Evolutionary conservation across 805 yeast genomes (phyloP), one percentile per base, ranked within the genome.

Genomic region (Candida montana): DNA sequence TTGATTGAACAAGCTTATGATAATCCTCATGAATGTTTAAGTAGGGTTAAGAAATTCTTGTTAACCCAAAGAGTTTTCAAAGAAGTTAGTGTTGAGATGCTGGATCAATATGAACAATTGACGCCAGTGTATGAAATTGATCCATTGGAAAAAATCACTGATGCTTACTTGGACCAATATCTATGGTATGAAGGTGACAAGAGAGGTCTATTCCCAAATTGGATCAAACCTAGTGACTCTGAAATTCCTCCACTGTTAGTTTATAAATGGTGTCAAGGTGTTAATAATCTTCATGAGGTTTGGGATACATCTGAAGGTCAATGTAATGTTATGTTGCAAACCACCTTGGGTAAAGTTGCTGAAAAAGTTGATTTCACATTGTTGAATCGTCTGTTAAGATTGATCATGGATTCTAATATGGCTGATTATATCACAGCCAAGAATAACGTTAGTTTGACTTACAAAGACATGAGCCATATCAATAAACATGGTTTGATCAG

Each of bases 1-100:
- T 67, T 91, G 47, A 88, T 93, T 35, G 99, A 93, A 57, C 95
- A 89, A 55, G 98, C 98, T 0, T 93, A 88, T 58, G 99, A 93
- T 55, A 87, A 88, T 52, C 99, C 99, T 0, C 95, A 89, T 59
- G 98, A 95, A 56, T 83, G 90, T 47, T 67, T 93, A 44, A 83
- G 83, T 13, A 75, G 96, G 47, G 76, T 93, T 42, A 93, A 93
- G 62, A 82, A 83, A 53, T 80, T 81, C 33, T 63, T 93, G 35
- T 66, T 89, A 42, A 85, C 96, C 0, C 96, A 90, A 59, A 71
- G 98, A 47, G 93, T 88, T 9, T 93, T 93, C 65, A 90, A 90
- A 58, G 97, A 93, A 44, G 87, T 83, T 2, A 79, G 80, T 2
- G 57, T 93, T 29, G 91, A 88, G 40, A 83, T 93, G 95, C 80